Percentiles rank a stretch among this genome's conserved stretches.
Conservation (phyloP, 2,329 filamentous ascomycete species). For the Septoria petroselini region DNA sequence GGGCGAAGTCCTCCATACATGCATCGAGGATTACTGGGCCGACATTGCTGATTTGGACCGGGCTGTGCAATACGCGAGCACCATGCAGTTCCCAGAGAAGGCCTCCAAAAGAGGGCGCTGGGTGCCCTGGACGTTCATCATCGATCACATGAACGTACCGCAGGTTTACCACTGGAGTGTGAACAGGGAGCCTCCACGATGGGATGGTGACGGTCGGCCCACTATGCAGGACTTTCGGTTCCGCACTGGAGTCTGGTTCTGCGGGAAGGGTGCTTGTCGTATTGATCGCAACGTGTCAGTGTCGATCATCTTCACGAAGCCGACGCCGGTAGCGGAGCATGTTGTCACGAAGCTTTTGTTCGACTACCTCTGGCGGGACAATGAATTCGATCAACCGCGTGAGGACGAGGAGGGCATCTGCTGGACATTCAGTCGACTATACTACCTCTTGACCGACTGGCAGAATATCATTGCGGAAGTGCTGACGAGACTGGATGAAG, state of each 20-base stretch:
- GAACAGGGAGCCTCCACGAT: slow-evolving; percentile 31
- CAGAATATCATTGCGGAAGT: slow-evolving; percentile 40
- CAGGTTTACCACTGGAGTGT: slow-evolving; percentile 42
- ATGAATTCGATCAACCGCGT: slow-evolving; percentile 35
- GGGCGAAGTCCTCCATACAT: slow-evolving; percentile 35
- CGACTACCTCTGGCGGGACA: slow-evolving; percentile 34
- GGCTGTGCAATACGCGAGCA: slow-evolving; percentile 37
- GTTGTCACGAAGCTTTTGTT: slow-evolving; percentile 38
- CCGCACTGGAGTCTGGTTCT: slow-evolving; percentile 39
- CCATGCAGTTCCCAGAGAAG: slow-evolving; percentile 39
- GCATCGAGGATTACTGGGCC: slow-evolving; percentile 36
- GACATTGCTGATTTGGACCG: slow-evolving; percentile 37
- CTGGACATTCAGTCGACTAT: slow-evolving; percentile 38
- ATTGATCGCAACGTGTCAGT: slow-evolving; percentile 35
- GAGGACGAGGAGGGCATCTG: slow-evolving; percentile 39
- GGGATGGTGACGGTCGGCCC: slow-evolving; percentile 28
- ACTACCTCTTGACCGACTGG: slow-evolving; percentile 39
- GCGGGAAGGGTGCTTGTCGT: slow-evolving; percentile 36
- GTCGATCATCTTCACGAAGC: slow-evolving; percentile 37
- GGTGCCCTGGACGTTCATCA: slow-evolving; percentile 40
- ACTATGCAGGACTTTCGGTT: slow-evolving; percentile 37
- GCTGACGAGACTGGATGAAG: slow-evolving; percentile 36
- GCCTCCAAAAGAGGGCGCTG: slow-evolving; percentile 33
- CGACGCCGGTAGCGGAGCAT: slow-evolving; percentile 34
- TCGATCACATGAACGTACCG: slow-evolving; percentile 41